A percentile compares a stretch with the other conserved stretches of the same genome.
phyloP scores from a whole-genome alignment of 495 filamentous ascomycete genomes.

The Staphylotrichum tortipilum region DNA sequence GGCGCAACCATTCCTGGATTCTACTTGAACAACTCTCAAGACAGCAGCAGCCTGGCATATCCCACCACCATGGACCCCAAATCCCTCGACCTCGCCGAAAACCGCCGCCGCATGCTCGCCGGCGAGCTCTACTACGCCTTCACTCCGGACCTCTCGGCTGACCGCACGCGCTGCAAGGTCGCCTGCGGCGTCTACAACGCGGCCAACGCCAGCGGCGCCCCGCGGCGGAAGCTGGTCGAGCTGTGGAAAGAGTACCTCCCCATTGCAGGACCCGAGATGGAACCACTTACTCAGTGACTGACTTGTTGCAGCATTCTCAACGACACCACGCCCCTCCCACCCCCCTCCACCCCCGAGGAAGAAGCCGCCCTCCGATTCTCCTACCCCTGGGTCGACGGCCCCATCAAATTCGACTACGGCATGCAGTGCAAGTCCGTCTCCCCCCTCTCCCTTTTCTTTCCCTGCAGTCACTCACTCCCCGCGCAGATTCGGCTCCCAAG shows the following conservation, averaged over 20 bases:
- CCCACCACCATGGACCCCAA: neutral
- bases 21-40: too few relatives aligned
- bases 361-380: conserved; percentile 52
- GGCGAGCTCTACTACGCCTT: conserved; percentile 48
- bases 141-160: conserved; percentile 39
- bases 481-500: conserved; percentile 47
- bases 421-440: conserved; percentile 48
- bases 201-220: conserved; percentile 35
- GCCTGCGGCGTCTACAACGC: conserved; percentile 56
- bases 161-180: conserved; percentile 48
- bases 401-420: conserved; percentile 68
- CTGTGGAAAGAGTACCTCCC: conserved; percentile 60
- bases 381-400: conserved; percentile 63
- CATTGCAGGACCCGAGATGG: too few relatives aligned
- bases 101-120: conserved; percentile 39
- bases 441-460: neutral
- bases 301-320: conserved; percentile 43
- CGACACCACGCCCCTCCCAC: conserved; percentile 55
- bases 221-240: conserved; percentile 51
- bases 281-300: neutral
- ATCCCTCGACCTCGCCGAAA: conserved; percentile 27
- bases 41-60: too few relatives aligned
- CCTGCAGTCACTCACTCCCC: neutral
- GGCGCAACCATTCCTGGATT: too few relatives aligned
- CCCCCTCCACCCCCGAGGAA: conserved; percentile 42